Evolutionary conservation across 1,284 basidiomycete species (phyloP).

Genomic region (Rhodotorula sp.): DNA sequence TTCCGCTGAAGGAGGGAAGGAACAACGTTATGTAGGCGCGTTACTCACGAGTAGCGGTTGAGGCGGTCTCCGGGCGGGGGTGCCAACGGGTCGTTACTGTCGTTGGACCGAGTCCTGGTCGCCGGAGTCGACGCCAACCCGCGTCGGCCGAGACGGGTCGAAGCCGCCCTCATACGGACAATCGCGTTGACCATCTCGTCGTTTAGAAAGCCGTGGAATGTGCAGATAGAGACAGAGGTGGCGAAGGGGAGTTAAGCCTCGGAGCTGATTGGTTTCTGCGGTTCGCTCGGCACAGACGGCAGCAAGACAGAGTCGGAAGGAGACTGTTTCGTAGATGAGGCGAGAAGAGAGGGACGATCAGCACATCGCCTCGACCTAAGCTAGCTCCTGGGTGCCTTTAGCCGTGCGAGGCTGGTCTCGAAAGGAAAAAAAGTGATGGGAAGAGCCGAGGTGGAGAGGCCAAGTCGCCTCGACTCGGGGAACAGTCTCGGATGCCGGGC

Average conservation of each 20-base stretch:
- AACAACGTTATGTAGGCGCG: background rate
- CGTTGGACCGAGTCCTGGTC: background rate
- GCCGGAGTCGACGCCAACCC: too few species aligned
- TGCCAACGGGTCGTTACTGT: background rate
- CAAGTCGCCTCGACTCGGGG: too few species aligned
- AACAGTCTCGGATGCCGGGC: too few species aligned
- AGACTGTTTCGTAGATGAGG: background rate
- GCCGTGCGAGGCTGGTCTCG: too few species aligned
- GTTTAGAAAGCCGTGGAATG: too few species aligned
- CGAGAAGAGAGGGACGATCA: background rate
- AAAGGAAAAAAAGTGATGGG: too few species aligned
- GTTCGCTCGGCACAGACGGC: background rate
- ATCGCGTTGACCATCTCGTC: too few species aligned
- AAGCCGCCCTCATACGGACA: too few species aligned
- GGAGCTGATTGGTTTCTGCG: background rate
- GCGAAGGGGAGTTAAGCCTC: background rate
- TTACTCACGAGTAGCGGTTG: constrained; percentile 12
- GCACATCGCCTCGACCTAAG: too few species aligned
- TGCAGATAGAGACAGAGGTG: background rate
- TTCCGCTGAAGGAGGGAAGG: background rate
- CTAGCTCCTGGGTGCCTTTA: too few species aligned
- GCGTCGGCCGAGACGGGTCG: too few species aligned
- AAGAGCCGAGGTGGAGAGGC: too few species aligned
- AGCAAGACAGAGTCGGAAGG: background rate
- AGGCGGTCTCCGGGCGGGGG: constrained; percentile 1